These are phyloP conservation scores for Stylonectria norvegica DNA, from an alignment of 2,329 filamentous ascomycete species.

Conservation along the genomic window DNA sequence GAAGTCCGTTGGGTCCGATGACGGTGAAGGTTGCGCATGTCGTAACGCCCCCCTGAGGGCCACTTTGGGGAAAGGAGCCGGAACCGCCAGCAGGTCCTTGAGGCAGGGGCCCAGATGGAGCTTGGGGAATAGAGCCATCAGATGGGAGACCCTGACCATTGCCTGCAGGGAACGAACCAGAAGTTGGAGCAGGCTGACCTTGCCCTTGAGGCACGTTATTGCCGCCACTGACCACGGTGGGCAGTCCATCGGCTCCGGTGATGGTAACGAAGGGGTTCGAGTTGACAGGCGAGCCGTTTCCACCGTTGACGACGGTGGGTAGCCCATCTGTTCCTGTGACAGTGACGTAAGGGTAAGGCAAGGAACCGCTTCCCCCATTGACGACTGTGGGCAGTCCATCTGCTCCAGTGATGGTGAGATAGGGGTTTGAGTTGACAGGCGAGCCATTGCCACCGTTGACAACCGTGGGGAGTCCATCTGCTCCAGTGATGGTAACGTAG, in stretches of 20 bases:
- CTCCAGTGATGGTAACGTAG: constrained; percentile 16
- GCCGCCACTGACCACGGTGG: constrained; percentile 24
- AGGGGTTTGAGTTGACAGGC: constrained; percentile 1
- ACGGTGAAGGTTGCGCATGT: constrained; percentile 29
- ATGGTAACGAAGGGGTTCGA: background rate
- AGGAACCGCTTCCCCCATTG: constrained; percentile 5
- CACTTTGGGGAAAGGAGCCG: constrained; percentile 7
- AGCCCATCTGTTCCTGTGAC: constrained; percentile 26
- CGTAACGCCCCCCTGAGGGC: constrained; percentile 14
- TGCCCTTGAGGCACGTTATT: constrained; percentile 8
- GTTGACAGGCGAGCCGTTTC: too few relatives aligned
- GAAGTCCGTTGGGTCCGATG: constrained; percentile 31
- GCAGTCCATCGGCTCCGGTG: constrained; percentile 24
- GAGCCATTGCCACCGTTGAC: constrained; percentile 3
- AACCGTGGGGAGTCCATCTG: constrained; percentile 9
- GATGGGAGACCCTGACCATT: constrained; percentile 14
- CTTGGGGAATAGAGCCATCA: constrained; percentile 11
- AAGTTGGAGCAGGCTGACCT: constrained; percentile 10
- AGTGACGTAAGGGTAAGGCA: constrained; percentile 29
- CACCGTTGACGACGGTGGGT: constrained; percentile 27
- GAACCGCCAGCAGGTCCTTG: constrained; percentile 11
- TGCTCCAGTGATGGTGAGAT: constrained; percentile 10
- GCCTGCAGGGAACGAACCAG: constrained; percentile 9
- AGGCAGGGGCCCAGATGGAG: constrained; percentile 8
- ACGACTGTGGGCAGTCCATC: constrained; percentile 30